Base-by-base conservation (phyloP, 2,329 filamentous ascomycete genomes). In the Lojkania enalia region DNA sequence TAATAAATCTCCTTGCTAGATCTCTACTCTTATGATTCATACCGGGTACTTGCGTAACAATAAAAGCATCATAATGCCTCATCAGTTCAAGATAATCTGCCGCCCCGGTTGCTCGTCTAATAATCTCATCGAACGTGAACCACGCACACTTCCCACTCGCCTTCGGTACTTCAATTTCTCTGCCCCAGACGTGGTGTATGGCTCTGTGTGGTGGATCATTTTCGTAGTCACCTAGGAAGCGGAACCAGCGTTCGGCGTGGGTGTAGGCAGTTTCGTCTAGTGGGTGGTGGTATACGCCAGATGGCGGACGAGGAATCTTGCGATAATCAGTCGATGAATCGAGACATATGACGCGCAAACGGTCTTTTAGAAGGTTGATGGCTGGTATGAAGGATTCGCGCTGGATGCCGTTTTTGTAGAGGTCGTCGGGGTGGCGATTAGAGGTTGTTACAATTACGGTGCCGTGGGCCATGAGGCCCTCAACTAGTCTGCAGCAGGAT, bases 331-430 rank as follows among this genome's bases (percentile, higher is more conserved):
- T 99, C 3, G 86, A 85, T 2, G 90, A 96, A 74, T 99, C 88
- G 47, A 99, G 84, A 71, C 96, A 96, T 60, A 99, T 88, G 36
- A 97, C 89, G 42, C 88, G 85, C 6, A 99, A 81, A 2, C 86
- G 83, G 29, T 78, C 81, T 69, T 96, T 92, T 33, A 99, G 83
- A 3, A 99, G 84, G 52, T 91, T 86, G 64, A 99, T 99, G 55
- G 92, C 95, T 0, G 94, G 94, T 39, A 99, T 82, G 67, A 99
- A 99, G 5, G 89, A 95, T 57, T 95, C 86, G 47, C 94, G 85
- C 73, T 99, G 94, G 53, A 99, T 92, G 44, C 94, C 94, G 67
- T 99, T 99, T 71, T 94, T 96, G 78, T 99, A 99, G 5, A 99
- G 80, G 48, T 99, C 92, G 61, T 95, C 85, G 0, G 94, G 94